Base-by-base conservation (phyloP, 140 eudicot genomes). In the Bidens hawaiensis region DNA sequence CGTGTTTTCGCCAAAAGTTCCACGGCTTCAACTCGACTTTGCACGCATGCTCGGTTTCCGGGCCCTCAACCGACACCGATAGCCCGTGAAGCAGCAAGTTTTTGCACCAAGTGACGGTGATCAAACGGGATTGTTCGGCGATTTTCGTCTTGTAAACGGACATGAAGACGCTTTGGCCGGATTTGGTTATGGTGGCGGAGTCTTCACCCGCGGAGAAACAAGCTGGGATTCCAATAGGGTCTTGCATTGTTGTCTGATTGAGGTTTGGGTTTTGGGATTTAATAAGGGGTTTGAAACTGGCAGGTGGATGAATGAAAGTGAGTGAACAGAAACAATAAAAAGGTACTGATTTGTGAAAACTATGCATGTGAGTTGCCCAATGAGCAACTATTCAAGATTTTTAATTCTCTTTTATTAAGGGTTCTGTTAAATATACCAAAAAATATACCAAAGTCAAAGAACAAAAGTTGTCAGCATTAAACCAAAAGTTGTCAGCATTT, bases 1-100 rank as follows among this genome's bases (percentile, higher is more conserved):
- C 98, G 28, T 91, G 98, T 58, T 91, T 91, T 64, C 85, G 74
- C 98, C 98, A 91, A 64, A 91, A 91, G 60, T 83, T 80, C 98
- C 98, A 91, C 1, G 98, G 98, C 62, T 91, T 91, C 41, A 91
- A 77, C 89, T 91, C 96, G 12, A 91, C 76, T 73, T 91, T 91
- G 68, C 98, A 91, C 13, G 45, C 45, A 15, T 38, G 86, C 2
- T 71, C 74, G 51, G 81, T 64, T 7, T 84, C 87, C 2, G 78
- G 76, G 1, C 95, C 95, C 43, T 85, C 85, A 1, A 91, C 75
- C 0, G 96, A 80, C 0, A 91, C 87, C 14, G 96, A 91, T 38
- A 91, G 63, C 40, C 98, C 96, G 46, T 87, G 98, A 48, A 91
- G 93, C 16, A 91, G 62, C 72, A 91, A 60, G 46, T 91, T 84